A percentile compares a stretch with the other conserved stretches of the same genome.
phyloP scores from a whole-genome alignment of 1,284 basidiomycete species.

The Tilletia indica region DNA sequence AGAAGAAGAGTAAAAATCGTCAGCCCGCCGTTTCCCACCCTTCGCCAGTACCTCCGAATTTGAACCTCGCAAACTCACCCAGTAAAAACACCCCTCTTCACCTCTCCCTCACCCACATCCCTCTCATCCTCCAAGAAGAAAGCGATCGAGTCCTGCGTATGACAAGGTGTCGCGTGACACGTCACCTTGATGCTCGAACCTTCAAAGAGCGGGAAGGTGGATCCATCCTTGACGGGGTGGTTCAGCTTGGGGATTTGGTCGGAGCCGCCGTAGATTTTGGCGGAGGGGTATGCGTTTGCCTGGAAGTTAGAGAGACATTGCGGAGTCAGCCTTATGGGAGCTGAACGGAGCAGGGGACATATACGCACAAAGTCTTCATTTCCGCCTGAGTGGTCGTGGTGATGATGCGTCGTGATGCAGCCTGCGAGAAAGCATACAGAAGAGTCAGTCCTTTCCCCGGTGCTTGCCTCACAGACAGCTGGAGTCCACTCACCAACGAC shows the following conservation, averaged over 20 bases:
- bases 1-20: neutral
- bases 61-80: slow-evolving; percentile 60
- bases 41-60: no score
- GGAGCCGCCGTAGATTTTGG: slow-evolving; percentile 82
- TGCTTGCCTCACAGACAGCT: neutral
- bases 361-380: slow-evolving; percentile 63
- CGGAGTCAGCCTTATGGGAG: neutral
- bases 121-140: slow-evolving; percentile 69
- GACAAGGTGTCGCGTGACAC: slow-evolving; percentile 80
- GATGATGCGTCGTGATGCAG: slow-evolving; percentile 52
- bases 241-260: slow-evolving; percentile 69
- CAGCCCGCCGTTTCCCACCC: no score
- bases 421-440: slow-evolving; percentile 5
- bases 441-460: neutral
- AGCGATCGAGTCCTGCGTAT: slow-evolving; percentile 94
- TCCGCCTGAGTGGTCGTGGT: slow-evolving; percentile 80
- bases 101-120: slow-evolving; percentile 59
- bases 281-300: slow-evolving; percentile 62
- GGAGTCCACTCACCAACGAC: slow-evolving; percentile 33
- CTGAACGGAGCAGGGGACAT: no score
- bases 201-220: slow-evolving; percentile 33
- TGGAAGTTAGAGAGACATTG: neutral
- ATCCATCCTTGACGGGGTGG: slow-evolving; percentile 63
- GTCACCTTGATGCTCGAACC: slow-evolving; percentile 33
- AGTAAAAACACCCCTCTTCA: slow-evolving; percentile 77